These are phyloP conservation scores for Gymnopilus junonius DNA, from an alignment of 768 basidiomycete genomes.

Conservation along the genomic window DNA sequence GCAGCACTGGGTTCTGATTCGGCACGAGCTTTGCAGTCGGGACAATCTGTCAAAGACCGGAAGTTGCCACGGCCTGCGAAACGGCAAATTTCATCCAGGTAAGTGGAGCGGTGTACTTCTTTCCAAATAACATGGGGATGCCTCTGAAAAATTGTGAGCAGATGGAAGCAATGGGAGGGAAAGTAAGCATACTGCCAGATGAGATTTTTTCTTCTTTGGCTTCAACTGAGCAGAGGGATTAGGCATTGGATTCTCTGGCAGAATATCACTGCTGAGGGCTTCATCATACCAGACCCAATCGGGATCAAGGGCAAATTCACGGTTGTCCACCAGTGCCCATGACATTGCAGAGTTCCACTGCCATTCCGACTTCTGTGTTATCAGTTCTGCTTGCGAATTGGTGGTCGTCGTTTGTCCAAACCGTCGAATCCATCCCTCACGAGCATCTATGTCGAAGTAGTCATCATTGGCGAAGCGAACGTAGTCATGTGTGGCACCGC, in stretches of 20 bases:
- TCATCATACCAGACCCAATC: neutral
- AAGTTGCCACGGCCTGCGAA: neutral
- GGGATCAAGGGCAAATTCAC: neutral
- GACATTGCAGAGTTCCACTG: neutral
- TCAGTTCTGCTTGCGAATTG: neutral
- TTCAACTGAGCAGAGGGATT: no score
- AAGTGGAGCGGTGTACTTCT: neutral
- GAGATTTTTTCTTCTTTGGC: neutral
- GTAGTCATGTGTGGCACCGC: neutral
- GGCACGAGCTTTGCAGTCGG: neutral
- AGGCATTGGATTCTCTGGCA: neutral
- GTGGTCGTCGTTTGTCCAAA: neutral
- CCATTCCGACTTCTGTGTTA: neutral
- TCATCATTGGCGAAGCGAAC: neutral
- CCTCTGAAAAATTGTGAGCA: neutral
- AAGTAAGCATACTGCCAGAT: no score
- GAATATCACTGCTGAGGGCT: neutral
- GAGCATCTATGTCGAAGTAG: neutral
- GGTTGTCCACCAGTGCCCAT: neutral
- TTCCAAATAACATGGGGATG: conserved; percentile 2
- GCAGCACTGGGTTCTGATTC: neutral
- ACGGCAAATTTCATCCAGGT: neutral
- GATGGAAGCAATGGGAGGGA: no score
- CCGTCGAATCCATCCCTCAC: neutral
- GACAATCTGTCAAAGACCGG: neutral